Conservation (phyloP, 2,329 filamentous ascomycete species). For the Phaeosphaeriaceae sp. region DNA sequence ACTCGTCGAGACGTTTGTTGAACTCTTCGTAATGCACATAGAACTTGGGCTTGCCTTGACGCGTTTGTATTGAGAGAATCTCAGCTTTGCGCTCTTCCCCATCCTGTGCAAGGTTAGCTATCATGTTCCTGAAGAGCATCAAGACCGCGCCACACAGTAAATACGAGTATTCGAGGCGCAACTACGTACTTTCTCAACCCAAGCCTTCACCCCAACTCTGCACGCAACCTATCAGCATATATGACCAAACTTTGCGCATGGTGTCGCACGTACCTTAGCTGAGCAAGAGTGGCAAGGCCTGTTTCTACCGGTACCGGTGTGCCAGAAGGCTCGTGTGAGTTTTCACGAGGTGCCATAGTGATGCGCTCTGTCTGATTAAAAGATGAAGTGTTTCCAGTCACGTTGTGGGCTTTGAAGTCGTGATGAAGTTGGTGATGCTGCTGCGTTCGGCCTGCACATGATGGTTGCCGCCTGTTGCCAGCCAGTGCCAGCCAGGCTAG, state of each 20-base stretch:
- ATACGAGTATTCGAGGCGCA: conserved; percentile 9
- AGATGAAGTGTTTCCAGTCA: conserved; percentile 25
- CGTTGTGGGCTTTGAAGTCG: conserved; percentile 41
- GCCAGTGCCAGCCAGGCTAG: conserved; percentile 12
- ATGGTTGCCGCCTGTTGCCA: conserved; percentile 27
- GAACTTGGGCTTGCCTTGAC: conserved; percentile 85
- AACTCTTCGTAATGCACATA: conserved; percentile 99
- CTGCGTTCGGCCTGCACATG: no score
- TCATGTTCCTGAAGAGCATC: no score
- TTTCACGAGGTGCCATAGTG: conserved; percentile 63
- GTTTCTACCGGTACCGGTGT: conserved; percentile 71
- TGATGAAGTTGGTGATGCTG: conserved; percentile 31
- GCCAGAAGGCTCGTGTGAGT: conserved; percentile 58
- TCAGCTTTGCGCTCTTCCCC: conserved; percentile 89
- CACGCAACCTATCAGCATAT: conserved; percentile 36
- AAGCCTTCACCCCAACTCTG: conserved; percentile 71
- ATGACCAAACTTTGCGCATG: conserved; percentile 31
- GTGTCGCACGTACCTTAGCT: conserved; percentile 69
- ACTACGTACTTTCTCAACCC: conserved; percentile 69
- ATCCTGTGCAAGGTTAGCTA: conserved; percentile 59
- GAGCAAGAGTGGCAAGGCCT: conserved; percentile 83
- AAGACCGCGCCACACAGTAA: no score
- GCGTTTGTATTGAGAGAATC: conserved; percentile 91
- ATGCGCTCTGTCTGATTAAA: conserved; percentile 11
- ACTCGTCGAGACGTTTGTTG: conserved; percentile 90